Evolutionary conservation across 2,329 filamentous ascomycete genomes (phyloP), one percentile per base, ranked within the genome.

Genomic region (Arthrinium puccinioides): DNA sequence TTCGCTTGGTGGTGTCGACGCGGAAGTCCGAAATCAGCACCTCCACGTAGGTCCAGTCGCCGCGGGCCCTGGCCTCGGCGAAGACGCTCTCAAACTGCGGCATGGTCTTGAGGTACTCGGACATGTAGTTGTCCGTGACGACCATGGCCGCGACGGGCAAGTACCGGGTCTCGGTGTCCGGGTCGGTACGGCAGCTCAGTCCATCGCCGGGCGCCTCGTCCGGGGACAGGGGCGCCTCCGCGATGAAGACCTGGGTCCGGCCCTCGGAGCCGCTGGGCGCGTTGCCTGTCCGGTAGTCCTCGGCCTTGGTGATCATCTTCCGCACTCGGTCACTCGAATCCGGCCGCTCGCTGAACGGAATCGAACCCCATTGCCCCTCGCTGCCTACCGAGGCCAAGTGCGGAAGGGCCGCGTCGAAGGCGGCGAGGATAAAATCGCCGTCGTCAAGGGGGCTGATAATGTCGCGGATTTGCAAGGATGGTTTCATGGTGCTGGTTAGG

Each of bases 361-460:
- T 34, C 14, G 43, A 32, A 6, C 53, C 53, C 52, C 56, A 57
- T 48, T 52, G 52, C n/a, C 32, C 48, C 30, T 38, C 44, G 32
- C 48, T 57, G 26, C 49, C 56, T 14, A 48, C 38, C 11, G 48
- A 47, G 27, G 34, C 44, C 31, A 59, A 48, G 37, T 51, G 45
- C 32, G 51, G 46, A 25, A 60, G 32, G 9, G 46, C 48, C 9
- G 51, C 55, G 41, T 55, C 48, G 44, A 57, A 55, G 31, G 52
- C 54, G 21, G 47, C 45, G 20, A 52, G 37, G 26, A 59, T 53
- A 48, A 56, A 56, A 21, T 48, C 37, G 37, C 45, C 45, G 43
- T 59, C 55, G 24, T 48, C 39, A 14, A 39, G 44, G 15, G 38
- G 43, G 24, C 36, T 36, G 18, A 35, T 37, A 14, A 44, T 50